phyloP scores from a whole-genome alignment of 2,329 filamentous ascomycete genomes.

The Nothomitra cinnamomea region DNA sequence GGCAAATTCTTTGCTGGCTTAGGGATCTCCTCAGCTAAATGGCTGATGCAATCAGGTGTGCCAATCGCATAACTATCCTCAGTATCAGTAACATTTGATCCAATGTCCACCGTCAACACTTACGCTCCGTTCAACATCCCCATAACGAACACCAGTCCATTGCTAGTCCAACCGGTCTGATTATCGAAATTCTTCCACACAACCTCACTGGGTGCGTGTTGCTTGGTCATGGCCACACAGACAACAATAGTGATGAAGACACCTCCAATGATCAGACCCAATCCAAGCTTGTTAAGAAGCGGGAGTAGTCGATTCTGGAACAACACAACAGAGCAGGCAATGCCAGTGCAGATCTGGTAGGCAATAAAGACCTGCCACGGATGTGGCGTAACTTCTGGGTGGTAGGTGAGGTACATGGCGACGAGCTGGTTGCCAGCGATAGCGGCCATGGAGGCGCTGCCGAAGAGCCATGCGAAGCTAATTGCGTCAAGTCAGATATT shows the following conservation, averaged over 20 bases:
- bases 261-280: slow-evolving; percentile 31
- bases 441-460: slow-evolving; percentile 23
- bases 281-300: slow-evolving; percentile 34
- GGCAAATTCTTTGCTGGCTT: slow-evolving; percentile 33
- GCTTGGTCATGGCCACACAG: slow-evolving; percentile 32
- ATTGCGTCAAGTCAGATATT: slow-evolving; percentile 15
- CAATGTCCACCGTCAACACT: slow-evolving; percentile 33
- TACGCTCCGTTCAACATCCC: slow-evolving; percentile 23
- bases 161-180: slow-evolving; percentile 34
- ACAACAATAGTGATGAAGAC: slow-evolving; percentile 21
- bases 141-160: slow-evolving; percentile 20
- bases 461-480: slow-evolving; percentile 32
- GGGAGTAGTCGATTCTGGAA: slow-evolving; percentile 37
- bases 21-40: slow-evolving; percentile 48
- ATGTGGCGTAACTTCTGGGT: slow-evolving; percentile 32
- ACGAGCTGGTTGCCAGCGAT: slow-evolving; percentile 35
- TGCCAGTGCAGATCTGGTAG: slow-evolving; percentile 38
- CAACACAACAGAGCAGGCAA: slow-evolving; percentile 33
- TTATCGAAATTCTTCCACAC: slow-evolving; percentile 38
- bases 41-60: slow-evolving; percentile 46
- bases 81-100: slow-evolving; percentile 48
- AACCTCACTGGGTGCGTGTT: slow-evolving; percentile 32
- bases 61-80: slow-evolving; percentile 55
- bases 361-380: slow-evolving; percentile 43
- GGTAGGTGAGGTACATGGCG: slow-evolving; percentile 42